Conservation (phyloP, 192 early-diverging fungal genomes). For the Dispira parvispora region DNA sequence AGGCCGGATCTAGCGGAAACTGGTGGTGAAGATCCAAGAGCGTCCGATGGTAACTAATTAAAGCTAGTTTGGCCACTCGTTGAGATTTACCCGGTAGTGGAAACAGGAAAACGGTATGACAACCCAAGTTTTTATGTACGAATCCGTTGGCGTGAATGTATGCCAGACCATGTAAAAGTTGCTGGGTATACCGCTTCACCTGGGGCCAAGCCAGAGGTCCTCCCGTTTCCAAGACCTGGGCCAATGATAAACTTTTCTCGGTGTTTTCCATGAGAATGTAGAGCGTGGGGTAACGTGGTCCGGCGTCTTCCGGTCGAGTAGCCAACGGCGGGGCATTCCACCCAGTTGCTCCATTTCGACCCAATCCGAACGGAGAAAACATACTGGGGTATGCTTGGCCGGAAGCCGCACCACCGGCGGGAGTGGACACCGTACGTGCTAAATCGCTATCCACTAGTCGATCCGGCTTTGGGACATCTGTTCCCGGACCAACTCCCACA, state of each 20-base stretch:
- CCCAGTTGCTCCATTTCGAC: too few species aligned
- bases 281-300: constrained; percentile 14
- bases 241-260: constrained; percentile 30
- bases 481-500: too few species aligned
- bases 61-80: constrained; percentile 37
- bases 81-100: constrained; percentile 14
- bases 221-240: constrained; percentile 45
- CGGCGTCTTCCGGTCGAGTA: too few species aligned
- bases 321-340: too few species aligned
- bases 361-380: too few species aligned
- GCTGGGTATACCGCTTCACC: constrained; percentile 42
- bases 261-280: constrained; percentile 30
- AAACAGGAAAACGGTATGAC: constrained; percentile 19
- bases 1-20: constrained; percentile 1
- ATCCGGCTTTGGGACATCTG: too few species aligned
- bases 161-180: constrained; percentile 42
- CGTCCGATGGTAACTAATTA: constrained; percentile 44
- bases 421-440: too few species aligned
- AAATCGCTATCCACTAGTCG: too few species aligned
- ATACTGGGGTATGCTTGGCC: too few species aligned
- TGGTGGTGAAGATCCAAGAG: constrained; percentile 30
- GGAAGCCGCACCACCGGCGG: too few species aligned
- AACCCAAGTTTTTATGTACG: constrained; percentile 36
- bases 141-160: constrained; percentile 48
- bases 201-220: constrained; percentile 35